These are phyloP conservation scores for Puya raimondii DNA, from an alignment of 176 grass and related monocot species.

Conservation along the genomic window DNA sequence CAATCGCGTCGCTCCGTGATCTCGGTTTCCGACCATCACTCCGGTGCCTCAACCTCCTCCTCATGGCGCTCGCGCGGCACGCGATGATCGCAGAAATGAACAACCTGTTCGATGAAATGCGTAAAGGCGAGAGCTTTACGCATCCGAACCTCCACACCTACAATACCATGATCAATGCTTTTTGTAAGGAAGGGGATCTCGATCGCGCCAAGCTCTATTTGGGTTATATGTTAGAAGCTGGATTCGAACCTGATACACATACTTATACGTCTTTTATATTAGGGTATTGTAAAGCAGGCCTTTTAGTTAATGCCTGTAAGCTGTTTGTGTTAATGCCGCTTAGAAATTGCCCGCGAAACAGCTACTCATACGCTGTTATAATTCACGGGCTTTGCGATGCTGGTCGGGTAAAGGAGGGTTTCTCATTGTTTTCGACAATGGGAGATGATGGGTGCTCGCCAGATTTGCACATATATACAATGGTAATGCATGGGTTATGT, in stretches of 20 bases:
- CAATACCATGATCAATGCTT: conserved; percentile 75
- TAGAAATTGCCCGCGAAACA: conserved; percentile 42
- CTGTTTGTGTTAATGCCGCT: conserved; percentile 85
- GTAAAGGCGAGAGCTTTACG: conserved; percentile 20
- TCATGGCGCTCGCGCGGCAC: conserved; percentile 58
- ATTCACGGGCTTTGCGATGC: conserved; percentile 54
- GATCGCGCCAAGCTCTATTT: conserved; percentile 55
- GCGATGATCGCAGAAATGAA: conserved; percentile 62
- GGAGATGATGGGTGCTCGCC: conserved; percentile 28
- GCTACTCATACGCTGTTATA: conserved; percentile 58
- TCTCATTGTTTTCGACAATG: conserved; percentile 45
- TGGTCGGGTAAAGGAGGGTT: conserved; percentile 41
- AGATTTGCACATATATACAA: conserved; percentile 54
- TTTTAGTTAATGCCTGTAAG: conserved; percentile 44
- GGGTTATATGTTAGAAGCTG: conserved; percentile 39
- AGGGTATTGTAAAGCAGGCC: conserved; percentile 48
- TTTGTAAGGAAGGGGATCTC: conserved; percentile 63
- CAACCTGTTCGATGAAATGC: conserved; percentile 42
- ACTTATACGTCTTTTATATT: conserved; percentile 71
- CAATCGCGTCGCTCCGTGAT: conserved; percentile 10
- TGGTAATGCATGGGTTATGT: conserved; percentile 68
- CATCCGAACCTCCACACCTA: conserved; percentile 55
- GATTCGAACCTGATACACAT: conserved; percentile 47
- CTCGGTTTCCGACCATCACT: conserved; percentile 17
- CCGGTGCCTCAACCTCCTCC: conserved; percentile 53